Conservation (phyloP, 2,329 filamentous ascomycete species). For the Sporothrix inflata region DNA sequence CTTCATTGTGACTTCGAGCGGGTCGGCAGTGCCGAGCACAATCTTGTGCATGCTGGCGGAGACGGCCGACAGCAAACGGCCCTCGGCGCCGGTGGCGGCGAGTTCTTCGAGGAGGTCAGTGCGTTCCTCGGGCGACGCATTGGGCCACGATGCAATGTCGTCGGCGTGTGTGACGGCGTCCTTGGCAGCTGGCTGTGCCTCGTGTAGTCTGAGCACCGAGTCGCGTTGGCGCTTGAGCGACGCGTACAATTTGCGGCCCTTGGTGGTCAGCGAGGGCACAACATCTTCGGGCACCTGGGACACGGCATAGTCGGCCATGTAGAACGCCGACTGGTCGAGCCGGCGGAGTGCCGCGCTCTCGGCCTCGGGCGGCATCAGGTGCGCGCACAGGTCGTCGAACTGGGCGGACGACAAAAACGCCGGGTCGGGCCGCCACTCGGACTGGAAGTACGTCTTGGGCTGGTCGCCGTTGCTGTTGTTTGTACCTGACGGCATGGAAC, state of each 20-base stretch:
- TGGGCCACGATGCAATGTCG: constrained; percentile 32
- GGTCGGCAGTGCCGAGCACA: constrained; percentile 37
- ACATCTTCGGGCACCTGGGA: constrained; percentile 12
- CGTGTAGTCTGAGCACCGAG: constrained; percentile 25
- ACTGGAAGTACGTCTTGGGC: constrained; percentile 33
- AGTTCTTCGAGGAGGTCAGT: constrained; percentile 22
- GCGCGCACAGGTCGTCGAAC: constrained; percentile 30
- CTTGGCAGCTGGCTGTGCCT: not conserved
- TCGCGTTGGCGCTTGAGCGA: constrained; percentile 30
- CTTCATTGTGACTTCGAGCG: constrained; percentile 39
- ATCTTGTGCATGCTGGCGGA: constrained; percentile 35
- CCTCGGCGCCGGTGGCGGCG: constrained; percentile 29
- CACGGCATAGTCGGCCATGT: constrained; percentile 33
- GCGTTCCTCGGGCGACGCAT: constrained; percentile 26
- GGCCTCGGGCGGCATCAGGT: constrained; percentile 27
- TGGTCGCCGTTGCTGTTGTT: not conserved
- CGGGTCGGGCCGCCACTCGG: constrained; percentile 32
- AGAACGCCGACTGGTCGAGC: constrained; percentile 32
- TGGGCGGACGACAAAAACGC: constrained; percentile 28
- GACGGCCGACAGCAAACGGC: constrained; percentile 30
- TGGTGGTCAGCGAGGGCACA: constrained; percentile 25
- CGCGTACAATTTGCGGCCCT: constrained; percentile 31
- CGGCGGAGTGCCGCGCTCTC: constrained; percentile 29
- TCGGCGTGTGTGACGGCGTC: constrained; percentile 1
- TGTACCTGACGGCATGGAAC: constrained; percentile 25